Evolutionary conservation across 345 rosid genomes (phyloP).

Genomic region (Brassica juncea): DNA sequence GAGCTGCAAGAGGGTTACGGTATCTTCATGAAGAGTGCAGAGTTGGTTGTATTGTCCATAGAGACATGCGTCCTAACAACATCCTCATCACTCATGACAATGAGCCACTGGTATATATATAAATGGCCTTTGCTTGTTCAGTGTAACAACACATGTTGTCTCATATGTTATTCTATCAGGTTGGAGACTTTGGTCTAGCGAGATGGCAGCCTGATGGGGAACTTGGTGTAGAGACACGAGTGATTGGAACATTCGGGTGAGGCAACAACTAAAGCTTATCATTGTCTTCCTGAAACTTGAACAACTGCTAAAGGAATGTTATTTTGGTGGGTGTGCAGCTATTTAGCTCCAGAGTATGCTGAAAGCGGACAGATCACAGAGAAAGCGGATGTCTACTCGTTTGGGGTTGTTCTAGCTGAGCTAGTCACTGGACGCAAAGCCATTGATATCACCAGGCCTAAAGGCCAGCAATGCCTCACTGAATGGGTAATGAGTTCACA

Average conservation of each 20-base stretch:
- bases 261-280: constrained; percentile 14
- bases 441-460: constrained; percentile 82
- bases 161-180: constrained; percentile 45
- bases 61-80: constrained; percentile 60
- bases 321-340: constrained; percentile 50
- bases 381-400: constrained; percentile 96
- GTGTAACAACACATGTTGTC: constrained; percentile 3
- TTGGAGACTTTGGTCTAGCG: constrained; percentile 98
- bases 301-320: constrained; percentile 6
- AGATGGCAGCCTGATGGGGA: constrained; percentile 99
- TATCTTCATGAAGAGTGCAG: constrained; percentile 99
- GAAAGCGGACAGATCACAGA: constrained; percentile 98
- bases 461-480: constrained; percentile 95
- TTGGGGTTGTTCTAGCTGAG: constrained; percentile 96
- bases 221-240: constrained; percentile 90
- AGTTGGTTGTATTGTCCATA: constrained; percentile 99
- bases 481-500: constrained; percentile 73
- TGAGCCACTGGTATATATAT: not conserved
- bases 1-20: constrained; percentile 96
- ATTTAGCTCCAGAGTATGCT: constrained; percentile 98
- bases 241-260: constrained; percentile 99
- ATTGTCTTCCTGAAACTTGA: constrained; percentile 1
- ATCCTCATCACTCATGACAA: not conserved
- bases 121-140: not conserved
- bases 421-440: constrained; percentile 96